phyloP scores from a whole-genome alignment of 2,329 filamentous ascomycete genomes.

The Stagonosporopsis rhizophila region DNA sequence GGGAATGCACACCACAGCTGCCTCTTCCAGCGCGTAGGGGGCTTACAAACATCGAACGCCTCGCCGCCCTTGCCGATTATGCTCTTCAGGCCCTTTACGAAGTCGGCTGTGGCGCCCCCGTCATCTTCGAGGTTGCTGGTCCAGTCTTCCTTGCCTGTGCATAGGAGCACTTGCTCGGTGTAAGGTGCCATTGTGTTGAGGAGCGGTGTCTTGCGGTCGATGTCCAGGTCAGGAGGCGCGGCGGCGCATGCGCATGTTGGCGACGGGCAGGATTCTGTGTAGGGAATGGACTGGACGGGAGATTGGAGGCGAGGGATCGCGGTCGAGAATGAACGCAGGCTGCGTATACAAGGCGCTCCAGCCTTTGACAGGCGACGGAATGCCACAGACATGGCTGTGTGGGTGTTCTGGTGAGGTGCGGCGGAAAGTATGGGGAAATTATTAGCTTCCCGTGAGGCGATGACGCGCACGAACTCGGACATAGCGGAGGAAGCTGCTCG shows the following conservation, averaged over 20 bases:
- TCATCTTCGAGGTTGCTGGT: conserved; percentile 84
- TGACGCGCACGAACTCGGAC: conserved; percentile 13
- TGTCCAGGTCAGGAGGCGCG: conserved; percentile 70
- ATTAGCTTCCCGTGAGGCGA: conserved; percentile 10
- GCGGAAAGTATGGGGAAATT: conserved; percentile 7
- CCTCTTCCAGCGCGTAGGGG: conserved; percentile 4
- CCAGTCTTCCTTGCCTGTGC: conserved; percentile 84
- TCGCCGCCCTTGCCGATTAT: conserved; percentile 52
- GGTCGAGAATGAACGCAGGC: conserved; percentile 16
- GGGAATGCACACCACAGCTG: background rate
- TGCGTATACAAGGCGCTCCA: background rate
- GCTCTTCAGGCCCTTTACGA: conserved; percentile 74
- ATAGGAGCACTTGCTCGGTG: conserved; percentile 81
- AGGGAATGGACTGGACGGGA: conserved; percentile 24
- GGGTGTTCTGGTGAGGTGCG: background rate
- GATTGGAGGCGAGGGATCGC: conserved; percentile 13
- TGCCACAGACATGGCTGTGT: conserved; percentile 1
- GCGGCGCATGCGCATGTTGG: conserved; percentile 79
- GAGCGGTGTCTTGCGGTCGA: conserved; percentile 74
- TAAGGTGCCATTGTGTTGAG: conserved; percentile 81
- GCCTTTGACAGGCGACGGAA: conserved; percentile 3
- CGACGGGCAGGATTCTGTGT: conserved; percentile 66
- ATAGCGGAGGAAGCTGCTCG: conserved; percentile 9
- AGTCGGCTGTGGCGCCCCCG: conserved; percentile 56
- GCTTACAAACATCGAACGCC: conserved; percentile 55